phyloP scores from a whole-genome alignment of 75 land plant species.

The Chamaecyparis obtusa region DNA sequence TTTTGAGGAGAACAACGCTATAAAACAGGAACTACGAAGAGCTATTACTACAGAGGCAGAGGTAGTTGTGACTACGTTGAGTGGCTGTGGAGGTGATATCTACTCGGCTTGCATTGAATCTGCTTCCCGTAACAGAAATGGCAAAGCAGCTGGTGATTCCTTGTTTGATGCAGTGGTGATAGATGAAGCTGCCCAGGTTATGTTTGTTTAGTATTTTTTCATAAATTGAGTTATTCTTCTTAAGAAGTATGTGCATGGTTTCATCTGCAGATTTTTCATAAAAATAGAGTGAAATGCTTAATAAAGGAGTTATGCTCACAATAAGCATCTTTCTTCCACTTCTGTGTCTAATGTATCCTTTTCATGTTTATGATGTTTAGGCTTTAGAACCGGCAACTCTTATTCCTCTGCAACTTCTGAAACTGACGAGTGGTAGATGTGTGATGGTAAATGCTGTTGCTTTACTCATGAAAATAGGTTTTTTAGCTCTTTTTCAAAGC shows the following conservation, averaged over 20 bases:
- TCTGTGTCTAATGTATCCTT: neutral
- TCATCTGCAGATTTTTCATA: neutral
- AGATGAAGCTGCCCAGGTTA: slow-evolving; percentile 98
- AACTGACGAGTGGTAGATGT: slow-evolving; percentile 71
- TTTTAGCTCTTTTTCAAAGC: neutral
- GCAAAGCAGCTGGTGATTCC: slow-evolving; percentile 32
- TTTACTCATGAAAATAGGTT: neutral
- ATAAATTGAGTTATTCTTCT: neutral
- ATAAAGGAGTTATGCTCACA: neutral
- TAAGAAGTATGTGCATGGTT: neutral
- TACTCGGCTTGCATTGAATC: slow-evolving; percentile 89
- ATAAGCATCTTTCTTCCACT: neutral
- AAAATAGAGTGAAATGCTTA: slow-evolving; percentile 1
- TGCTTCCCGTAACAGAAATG: slow-evolving; percentile 30
- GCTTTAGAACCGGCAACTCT: slow-evolving; percentile 98
- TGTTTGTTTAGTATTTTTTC: neutral
- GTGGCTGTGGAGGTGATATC: slow-evolving; percentile 95
- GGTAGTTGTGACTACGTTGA: slow-evolving; percentile 84
- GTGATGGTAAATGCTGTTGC: slow-evolving; percentile 60
- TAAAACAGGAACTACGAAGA: slow-evolving; percentile 58
- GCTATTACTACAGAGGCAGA: slow-evolving; percentile 78
- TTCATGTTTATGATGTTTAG: slow-evolving; percentile 29
- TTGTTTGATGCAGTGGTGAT: slow-evolving; percentile 90
- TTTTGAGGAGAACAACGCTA: slow-evolving; percentile 53
- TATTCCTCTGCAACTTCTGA: slow-evolving; percentile 91